Evolutionary conservation across 805 yeast species (phyloP).

Genomic region (Lachancea thermotolerans): DNA sequence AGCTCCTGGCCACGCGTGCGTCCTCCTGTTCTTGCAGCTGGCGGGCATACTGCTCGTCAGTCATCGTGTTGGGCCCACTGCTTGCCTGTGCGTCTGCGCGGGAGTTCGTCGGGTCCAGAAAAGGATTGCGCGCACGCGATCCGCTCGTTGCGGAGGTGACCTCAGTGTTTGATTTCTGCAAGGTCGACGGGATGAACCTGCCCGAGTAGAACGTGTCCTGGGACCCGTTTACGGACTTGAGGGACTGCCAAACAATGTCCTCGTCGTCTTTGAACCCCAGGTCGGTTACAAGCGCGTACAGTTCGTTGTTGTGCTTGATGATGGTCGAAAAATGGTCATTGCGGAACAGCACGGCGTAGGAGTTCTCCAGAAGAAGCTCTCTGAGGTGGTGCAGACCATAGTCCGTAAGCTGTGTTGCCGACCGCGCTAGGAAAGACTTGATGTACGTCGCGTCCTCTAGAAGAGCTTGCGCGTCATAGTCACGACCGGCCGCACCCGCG

Average conservation of each 20-base stretch:
- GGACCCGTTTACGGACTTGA: constrained; percentile 58
- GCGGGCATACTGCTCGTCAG: constrained; percentile 40
- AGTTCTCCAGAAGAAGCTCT: constrained; percentile 41
- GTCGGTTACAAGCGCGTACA: constrained; percentile 71
- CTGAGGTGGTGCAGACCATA: constrained; percentile 51
- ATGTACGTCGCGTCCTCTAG: constrained; percentile 32
- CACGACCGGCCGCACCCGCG: constrained; percentile 5
- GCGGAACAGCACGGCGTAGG: constrained; percentile 69
- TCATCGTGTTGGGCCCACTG: constrained; percentile 4
- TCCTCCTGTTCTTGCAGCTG: constrained; percentile 53
- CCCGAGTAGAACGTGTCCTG: constrained; percentile 70
- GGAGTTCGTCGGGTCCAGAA: constrained; percentile 12
- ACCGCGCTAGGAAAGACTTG: constrained; percentile 46
- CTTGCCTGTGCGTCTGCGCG: neutral
- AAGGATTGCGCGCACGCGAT: constrained; percentile 13
- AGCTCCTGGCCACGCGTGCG: constrained; percentile 38
- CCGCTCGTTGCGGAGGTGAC: constrained; percentile 6
- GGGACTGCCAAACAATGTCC: constrained; percentile 76
- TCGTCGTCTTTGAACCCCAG: constrained; percentile 44
- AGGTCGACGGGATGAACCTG: constrained; percentile 43
- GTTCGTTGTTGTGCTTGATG: constrained; percentile 40
- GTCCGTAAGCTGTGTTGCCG: constrained; percentile 70
- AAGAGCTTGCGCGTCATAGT: constrained; percentile 17
- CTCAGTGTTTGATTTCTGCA: constrained; percentile 10
- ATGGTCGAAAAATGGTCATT: constrained; percentile 85